These are phyloP conservation scores for Tetraselmis striata DNA, from an alignment of 139 green algal genomes.

Conservation along the genomic window DNA sequence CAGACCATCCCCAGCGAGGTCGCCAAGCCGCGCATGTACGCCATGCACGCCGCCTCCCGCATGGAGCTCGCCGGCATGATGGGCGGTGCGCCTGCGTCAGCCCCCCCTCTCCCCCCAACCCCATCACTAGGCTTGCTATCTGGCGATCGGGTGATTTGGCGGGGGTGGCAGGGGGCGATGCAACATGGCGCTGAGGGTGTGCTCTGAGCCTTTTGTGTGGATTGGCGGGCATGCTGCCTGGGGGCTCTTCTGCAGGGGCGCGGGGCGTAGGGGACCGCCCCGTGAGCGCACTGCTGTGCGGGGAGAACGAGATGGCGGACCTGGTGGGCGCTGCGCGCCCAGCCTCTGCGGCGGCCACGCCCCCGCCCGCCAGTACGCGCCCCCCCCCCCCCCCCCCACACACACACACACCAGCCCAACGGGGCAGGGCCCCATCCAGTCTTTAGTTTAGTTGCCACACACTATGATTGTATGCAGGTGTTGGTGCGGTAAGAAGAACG, in stretches of 20 bases:
- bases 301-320: not conserved
- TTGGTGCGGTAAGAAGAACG: no score
- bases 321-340: no score
- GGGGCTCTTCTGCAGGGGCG: not conserved
- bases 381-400: not conserved
- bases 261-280: not conserved
- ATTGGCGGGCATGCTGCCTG: no score
- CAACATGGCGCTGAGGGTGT: no score
- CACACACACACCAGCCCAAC: no score
- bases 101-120: not conserved
- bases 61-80: not conserved
- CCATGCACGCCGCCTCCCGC: slow-evolving; percentile 17
- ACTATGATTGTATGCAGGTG: no score
- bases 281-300: not conserved
- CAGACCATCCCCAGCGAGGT: not conserved
- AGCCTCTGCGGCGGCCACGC: no score
- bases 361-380: not conserved
- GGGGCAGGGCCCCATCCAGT: no score
- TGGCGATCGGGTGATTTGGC: not conserved
- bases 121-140: not conserved
- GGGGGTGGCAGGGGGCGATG: no score
- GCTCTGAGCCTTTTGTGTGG: no score
- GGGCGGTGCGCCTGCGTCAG: not conserved
- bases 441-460: no score
- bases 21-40: slow-evolving; percentile 18